Evolutionary conservation across 768 basidiomycete species (phyloP).

Genomic region (Fomitopsis pulvina): DNA sequence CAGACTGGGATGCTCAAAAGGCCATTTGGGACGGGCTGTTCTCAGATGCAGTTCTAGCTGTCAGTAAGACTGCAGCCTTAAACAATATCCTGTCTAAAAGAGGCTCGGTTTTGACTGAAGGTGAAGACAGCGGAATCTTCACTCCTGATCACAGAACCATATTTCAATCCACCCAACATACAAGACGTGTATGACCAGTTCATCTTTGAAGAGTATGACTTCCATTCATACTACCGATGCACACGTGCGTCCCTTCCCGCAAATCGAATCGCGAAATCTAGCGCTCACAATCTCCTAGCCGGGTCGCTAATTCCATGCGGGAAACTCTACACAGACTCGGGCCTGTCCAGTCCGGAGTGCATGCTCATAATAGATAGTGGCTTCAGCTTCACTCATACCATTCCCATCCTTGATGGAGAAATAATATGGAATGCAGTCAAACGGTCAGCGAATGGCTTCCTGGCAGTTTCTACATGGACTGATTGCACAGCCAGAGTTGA

Average conservation of each 20-base stretch:
- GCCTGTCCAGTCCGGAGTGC: slow-evolving; percentile 63
- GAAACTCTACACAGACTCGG: slow-evolving; percentile 49
- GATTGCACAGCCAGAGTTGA: slow-evolving; percentile 59
- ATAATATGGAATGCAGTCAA: slow-evolving; percentile 79
- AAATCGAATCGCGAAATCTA: slow-evolving; percentile 13
- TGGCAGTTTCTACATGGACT: slow-evolving; percentile 3
- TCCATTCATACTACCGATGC: slow-evolving; percentile 71
- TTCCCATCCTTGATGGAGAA: slow-evolving; percentile 71
- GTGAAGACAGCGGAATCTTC: slow-evolving; percentile 67
- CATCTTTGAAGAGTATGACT: slow-evolving; percentile 95
- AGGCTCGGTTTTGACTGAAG: slow-evolving; percentile 30
- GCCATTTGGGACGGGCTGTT: slow-evolving; percentile 91
- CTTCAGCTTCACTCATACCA: slow-evolving; percentile 90
- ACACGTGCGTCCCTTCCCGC: slow-evolving; percentile 54
- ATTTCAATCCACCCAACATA: slow-evolving; percentile 88
- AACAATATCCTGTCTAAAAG: background rate
- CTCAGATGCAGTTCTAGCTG: slow-evolving; percentile 40
- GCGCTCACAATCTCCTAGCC: slow-evolving; percentile 36
- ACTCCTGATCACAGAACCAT: slow-evolving; percentile 87
- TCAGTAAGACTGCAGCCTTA: background rate
- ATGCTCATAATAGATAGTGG: slow-evolving; percentile 82
- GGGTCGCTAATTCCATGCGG: slow-evolving; percentile 77
- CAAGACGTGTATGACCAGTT: slow-evolving; percentile 94
- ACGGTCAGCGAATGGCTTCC: slow-evolving; percentile 39
- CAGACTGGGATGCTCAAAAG: slow-evolving; percentile 95